Evolutionary conservation across 768 basidiomycete genomes (phyloP), one percentile per base, ranked within the genome.

Genomic region (Phaeotremella fagi): DNA sequence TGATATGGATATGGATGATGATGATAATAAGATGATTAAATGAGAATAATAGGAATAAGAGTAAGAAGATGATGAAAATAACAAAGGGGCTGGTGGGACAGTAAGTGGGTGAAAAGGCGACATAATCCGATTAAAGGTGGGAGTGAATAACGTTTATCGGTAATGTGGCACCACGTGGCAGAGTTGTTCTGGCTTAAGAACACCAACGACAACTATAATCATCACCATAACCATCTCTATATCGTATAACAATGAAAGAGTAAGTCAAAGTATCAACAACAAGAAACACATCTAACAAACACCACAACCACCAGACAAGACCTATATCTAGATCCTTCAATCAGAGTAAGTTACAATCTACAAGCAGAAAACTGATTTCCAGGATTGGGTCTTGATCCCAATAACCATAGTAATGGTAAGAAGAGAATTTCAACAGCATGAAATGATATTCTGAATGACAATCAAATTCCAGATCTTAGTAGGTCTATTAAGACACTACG

Each of bases 321-420:
- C 20, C 72, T 85, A 25, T 85, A 90, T 76, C 84, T 97, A 44
- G 91, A 97, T 78, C 92, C 91, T 37, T 88, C 91, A 76, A 97
- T 97, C 74, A 83, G 91, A 64, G 90, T 74, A 31, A 48, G 74
- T 51, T 45, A 45, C 9, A 87, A 85, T 49, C 28, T 20, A 27
- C 47, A 25, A 15, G 15, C 20, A 9, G 14, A 29, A 7, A 20
- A 47, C 46, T 57, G 29, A 55, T 18, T 3, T 38, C 36, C 49
- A 75, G 75, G 72, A 76, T 50, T 76, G 75, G 76, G 76, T 97
- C 38, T 77, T 97, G 54, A 90, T 97, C 77, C 92, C 92, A 48
- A 95, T 97, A 76, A 97, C 91, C 47, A 79, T 95, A 57, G 90
- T 97, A 71, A 95, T 95, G 91, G 92, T 89, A 59, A 65, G 82